Conservation (phyloP, 768 basidiomycete genomes). For the Galerina sulciceps region DNA sequence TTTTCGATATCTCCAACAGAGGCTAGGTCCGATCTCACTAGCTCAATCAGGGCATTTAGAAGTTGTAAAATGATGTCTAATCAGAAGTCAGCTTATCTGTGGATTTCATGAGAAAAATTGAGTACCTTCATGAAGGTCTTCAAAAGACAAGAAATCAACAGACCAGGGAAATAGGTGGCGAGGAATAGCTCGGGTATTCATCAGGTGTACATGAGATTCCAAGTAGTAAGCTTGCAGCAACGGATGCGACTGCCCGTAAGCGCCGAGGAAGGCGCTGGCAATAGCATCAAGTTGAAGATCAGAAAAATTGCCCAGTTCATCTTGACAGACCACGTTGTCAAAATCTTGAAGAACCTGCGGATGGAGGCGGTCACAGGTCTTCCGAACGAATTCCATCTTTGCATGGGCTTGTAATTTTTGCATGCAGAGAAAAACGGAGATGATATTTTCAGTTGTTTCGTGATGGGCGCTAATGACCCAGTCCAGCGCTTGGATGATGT, state of each 20-base stretch:
- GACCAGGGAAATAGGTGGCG: neutral
- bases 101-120: neutral
- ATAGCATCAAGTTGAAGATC: slow-evolving; percentile 1
- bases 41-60: neutral
- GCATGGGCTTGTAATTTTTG: neutral
- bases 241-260: neutral
- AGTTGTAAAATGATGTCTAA: slow-evolving; percentile 10
- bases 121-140: neutral
- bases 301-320: neutral
- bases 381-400: slow-evolving; percentile 2
- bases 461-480: slow-evolving; percentile 5
- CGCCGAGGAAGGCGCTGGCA: slow-evolving; percentile 5
- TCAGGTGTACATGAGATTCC: slow-evolving; percentile 13
- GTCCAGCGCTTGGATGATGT: slow-evolving; percentile 5
- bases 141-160: neutral
- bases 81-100: neutral
- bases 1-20: slow-evolving; percentile 4
- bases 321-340: neutral
- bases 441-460: slow-evolving; percentile 2
- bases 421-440: slow-evolving; percentile 6
- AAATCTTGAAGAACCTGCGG: neutral
- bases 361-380: neutral
- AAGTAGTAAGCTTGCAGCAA: slow-evolving; percentile 6
- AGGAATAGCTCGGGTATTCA: neutral
- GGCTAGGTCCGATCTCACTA: neutral